A percentile compares a stretch with the other conserved stretches of the same genome.
Conservation (phyloP, 108 stramenopile species). For the Nitzschia putrida region DNA sequence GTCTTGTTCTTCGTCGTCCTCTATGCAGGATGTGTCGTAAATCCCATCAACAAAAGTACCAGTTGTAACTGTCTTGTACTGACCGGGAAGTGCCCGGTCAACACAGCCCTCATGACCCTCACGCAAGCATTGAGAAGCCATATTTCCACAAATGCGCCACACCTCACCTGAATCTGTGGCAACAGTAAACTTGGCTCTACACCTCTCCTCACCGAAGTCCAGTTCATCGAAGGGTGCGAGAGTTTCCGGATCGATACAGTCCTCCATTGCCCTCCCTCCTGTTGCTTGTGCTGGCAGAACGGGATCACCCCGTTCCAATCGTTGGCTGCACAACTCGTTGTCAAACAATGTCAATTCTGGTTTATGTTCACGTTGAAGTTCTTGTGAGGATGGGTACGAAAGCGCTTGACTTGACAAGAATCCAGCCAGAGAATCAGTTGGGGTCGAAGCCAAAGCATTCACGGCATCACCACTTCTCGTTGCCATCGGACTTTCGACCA, state of each 20-base stretch:
- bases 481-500: background rate
- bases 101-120: conserved; percentile 35
- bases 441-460: background rate
- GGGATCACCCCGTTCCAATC: conserved; percentile 61
- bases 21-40: conserved; percentile 35
- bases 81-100: conserved; percentile 35
- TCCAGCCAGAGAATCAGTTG: background rate
- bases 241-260: conserved; percentile 62
- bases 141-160: conserved; percentile 29
- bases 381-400: conserved; percentile 38
- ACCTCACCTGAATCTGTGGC: conserved; percentile 25
- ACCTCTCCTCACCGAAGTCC: conserved; percentile 34
- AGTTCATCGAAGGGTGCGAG: conserved; percentile 51
- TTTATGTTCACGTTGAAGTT: conserved; percentile 20
- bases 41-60: conserved; percentile 37
- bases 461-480: background rate
- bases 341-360: conserved; percentile 1
- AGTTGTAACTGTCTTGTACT: conserved; percentile 40
- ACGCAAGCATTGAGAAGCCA: conserved; percentile 6
- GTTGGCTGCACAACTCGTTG: conserved; percentile 41
- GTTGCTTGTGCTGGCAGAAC: conserved; percentile 23
- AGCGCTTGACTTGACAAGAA: background rate
- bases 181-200: conserved; percentile 31
- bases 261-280: conserved; percentile 31
- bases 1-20: conserved; percentile 50